Base-by-base conservation (phyloP, 192 early-diverging fungal genomes). In the Coemansia sp. region DNA sequence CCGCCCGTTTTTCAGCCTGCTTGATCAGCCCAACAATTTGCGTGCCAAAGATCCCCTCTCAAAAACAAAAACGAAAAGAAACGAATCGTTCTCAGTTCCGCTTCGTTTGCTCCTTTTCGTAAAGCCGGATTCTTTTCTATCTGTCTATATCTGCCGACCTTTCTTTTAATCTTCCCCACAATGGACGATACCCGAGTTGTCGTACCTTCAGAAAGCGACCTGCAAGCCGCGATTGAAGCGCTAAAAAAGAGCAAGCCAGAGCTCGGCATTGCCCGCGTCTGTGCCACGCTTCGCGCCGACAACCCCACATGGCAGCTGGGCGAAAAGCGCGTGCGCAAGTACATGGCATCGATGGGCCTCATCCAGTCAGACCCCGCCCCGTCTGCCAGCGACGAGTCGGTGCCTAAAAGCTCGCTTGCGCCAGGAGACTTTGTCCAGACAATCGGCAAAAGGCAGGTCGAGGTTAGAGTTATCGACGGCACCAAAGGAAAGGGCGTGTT, bases 261-360 rank as follows among this genome's bases (percentile, higher is more conserved):
- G 25, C 61, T 78, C 47, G 85, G 85, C 55, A 82, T 85, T 51
- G 76, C 83, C 36, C 80, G 79, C 27, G 78, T 86, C 20, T 49
- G 73, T 4, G 60, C 63, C 30, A 60, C 74, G 35, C 70, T 85
- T 27, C 65, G 64, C 45, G 36, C 65, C n/a, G 49, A 57, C 24
- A 69, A 84, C 45, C 78, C 81, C 1, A 64, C 76, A 9, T 87
- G 85, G 85, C 69, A 81, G 28, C 81, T 87, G 51, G 78, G 79
- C 23, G 85, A 87, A 61, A 85, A 87, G 67, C 84, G 84, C 34
- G 82, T 87, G 46, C 84, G 84, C 62, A 87, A 85, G 68, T 57
- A 84, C 62, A 84, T 87, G 85, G 64, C 67, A 57, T 19, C 68
- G 2, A 55, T 68, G 18, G 77, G 82, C 1, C 61, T 80, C 11